These are phyloP conservation scores for Fraxinus sp. DNA, from an alignment of 305 asterid genomes.

Conservation along the genomic window DNA sequence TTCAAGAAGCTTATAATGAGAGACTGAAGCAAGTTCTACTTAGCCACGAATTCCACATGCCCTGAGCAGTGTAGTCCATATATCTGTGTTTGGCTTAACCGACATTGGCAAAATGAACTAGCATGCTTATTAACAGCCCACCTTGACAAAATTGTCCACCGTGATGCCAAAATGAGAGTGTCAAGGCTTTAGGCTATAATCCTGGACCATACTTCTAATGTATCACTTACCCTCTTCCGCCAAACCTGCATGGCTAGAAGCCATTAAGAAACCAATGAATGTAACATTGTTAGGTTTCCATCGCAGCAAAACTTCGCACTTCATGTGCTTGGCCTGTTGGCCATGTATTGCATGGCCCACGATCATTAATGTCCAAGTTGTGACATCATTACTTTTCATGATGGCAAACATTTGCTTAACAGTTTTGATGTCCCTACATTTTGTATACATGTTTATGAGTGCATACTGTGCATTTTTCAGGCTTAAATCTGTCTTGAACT, in stretches of 20 bases:
- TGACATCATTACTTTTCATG: background rate
- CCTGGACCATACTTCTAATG: background rate
- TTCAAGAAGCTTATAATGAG: conserved; percentile 14
- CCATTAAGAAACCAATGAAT: background rate
- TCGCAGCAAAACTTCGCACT: background rate
- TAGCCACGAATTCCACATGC: conserved; percentile 21
- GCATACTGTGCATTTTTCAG: conserved; percentile 14
- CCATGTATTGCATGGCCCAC: background rate
- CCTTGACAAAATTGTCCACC: background rate
- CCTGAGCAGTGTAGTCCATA: conserved; percentile 22
- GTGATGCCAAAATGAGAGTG: background rate
- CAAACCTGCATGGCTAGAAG: conserved; percentile 4
- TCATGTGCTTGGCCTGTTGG: background rate
- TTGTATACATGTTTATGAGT: conserved; percentile 25
- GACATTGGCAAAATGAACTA: conserved; percentile 25
- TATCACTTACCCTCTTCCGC: background rate
- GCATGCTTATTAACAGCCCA: conserved; percentile 16
- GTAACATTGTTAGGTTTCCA: background rate
- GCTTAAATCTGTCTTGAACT: background rate
- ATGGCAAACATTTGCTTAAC: background rate
- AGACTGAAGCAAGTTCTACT: conserved; percentile 25
- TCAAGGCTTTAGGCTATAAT: background rate
- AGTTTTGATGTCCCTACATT: background rate
- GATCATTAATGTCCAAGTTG: background rate
- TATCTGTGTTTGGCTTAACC: conserved; percentile 16